Evolutionary conservation across 2,329 filamentous ascomycete genomes (phyloP).

Genomic region (Alternaria gansuensis): DNA sequence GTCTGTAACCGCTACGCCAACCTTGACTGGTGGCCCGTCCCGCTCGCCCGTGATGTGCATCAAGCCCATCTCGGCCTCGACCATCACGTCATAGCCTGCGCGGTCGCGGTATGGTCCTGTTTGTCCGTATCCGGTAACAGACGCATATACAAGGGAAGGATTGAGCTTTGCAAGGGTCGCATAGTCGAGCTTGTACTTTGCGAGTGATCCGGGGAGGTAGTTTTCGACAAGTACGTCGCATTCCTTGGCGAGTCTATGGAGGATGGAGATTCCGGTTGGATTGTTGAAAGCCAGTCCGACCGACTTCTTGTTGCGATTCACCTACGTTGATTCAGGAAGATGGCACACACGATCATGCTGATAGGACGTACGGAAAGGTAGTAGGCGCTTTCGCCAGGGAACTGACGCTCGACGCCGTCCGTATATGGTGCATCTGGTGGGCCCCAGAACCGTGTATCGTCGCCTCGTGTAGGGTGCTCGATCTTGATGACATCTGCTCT

Average conservation of each 20-base stretch:
- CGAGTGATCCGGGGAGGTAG: conserved; percentile 85
- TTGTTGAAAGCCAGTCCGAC: conserved; percentile 90
- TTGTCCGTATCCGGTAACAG: conserved; percentile 95
- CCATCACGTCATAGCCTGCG: conserved; percentile 98
- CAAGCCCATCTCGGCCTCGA: conserved; percentile 95
- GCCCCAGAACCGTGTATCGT: conserved; percentile 95
- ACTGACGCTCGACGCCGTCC: conserved; percentile 64
- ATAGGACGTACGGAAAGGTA: conserved; percentile 75
- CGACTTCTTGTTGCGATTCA: conserved; percentile 97
- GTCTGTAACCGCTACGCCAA: conserved; percentile 97
- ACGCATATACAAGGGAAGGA: conserved; percentile 87
- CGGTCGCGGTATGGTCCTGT: conserved; percentile 86
- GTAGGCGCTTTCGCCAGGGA: conserved; percentile 93
- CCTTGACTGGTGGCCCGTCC: conserved; percentile 91
- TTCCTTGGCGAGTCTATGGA: conserved; percentile 82
- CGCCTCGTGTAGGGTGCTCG: conserved; percentile 88
- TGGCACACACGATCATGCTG: no score
- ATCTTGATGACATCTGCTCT: conserved; percentile 97
- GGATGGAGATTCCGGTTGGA: conserved; percentile 78
- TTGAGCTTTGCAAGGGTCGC: conserved; percentile 80
- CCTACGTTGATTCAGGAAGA: conserved; percentile 59
- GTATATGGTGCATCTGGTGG: conserved; percentile 87
- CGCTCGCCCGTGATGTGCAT: conserved; percentile 97
- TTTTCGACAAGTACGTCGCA: conserved; percentile 97
- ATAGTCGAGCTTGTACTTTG: conserved; percentile 91